Evolutionary conservation across 2,329 filamentous ascomycete species (phyloP), one percentile per base, ranked within the genome.

Genomic region (Myriosclerotinia scirpicola): DNA sequence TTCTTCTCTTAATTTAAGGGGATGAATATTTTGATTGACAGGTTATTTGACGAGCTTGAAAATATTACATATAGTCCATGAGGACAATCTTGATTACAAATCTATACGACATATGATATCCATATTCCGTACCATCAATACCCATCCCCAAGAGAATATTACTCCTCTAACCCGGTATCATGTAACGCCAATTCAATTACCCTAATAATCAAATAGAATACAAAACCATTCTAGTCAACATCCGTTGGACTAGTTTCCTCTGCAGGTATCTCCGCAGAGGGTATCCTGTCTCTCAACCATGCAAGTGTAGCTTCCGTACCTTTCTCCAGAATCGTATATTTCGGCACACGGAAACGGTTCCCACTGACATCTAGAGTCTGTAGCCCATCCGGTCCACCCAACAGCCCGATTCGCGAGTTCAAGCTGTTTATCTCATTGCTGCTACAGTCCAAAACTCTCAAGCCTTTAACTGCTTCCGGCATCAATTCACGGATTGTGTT

Each of bases 391-490:
- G 74, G 75, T 1, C 88, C 89, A 34, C 89, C 88, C 0, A 96
- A 81, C 15, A 96, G 80, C 0, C 94, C 94, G 14, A 98, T 83
- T 9, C 89, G 87, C 0, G 93, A 90, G 68, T 95, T 91, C 17
- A 98, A 80, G 56, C 87, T 85, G n/a, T 85, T 85, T 69, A 98
- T 92, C 61, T 94, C 90, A 75, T 98, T 98, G 77, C 92, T 93
- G 70, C 87, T 87, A 11, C 92, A 86, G 76, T 96, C 92, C 3
- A 96, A 85, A 6, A 90, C 84, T 70, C 87, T 86, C 66, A 97
- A 77, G 0, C 94, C 93, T 61, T 84, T 83, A 48, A 97, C 86
- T 12, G 87, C 82, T 12, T 92, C 89, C 0, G 91, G 88, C 1
- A 90, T 85, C 20, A 96, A 82, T 17, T 90, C 88, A 7, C 84